Conservation (phyloP, 140 eudicot genomes). For the Anethum foeniculum region DNA sequence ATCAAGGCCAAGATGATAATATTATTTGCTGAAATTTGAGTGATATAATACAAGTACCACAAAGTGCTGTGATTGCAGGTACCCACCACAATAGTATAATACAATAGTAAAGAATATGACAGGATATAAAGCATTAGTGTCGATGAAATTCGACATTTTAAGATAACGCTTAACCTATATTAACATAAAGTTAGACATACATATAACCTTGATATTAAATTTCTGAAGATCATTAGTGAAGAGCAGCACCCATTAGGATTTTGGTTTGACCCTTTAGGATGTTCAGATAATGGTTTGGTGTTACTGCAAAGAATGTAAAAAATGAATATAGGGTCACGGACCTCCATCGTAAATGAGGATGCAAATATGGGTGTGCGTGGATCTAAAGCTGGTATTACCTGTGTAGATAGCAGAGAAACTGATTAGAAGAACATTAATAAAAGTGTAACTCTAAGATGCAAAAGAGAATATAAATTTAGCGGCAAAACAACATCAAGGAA, state of each 20-base stretch:
- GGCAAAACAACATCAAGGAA: neutral
- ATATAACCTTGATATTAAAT: neutral
- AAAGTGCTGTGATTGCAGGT: neutral
- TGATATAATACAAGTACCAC: neutral
- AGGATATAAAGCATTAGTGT: neutral
- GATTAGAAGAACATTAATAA: neutral
- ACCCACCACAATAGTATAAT: neutral
- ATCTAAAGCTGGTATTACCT: constrained; percentile 98
- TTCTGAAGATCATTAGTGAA: neutral
- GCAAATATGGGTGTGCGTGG: constrained; percentile 82
- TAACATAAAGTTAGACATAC: neutral
- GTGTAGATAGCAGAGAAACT: constrained; percentile 19
- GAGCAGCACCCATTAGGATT: neutral
- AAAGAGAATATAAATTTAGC: neutral
- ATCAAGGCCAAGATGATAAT: neutral
- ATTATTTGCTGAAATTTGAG: neutral
- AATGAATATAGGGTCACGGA: constrained; percentile 23
- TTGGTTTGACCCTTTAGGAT: neutral
- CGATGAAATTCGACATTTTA: neutral
- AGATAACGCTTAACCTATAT: neutral
- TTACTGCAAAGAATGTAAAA: neutral
- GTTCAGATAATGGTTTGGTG: neutral
- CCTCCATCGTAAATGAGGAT: constrained; percentile 99
- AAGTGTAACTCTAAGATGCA: neutral
- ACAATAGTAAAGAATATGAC: neutral